These are phyloP conservation scores for Polyplosphaeria fusca DNA, from an alignment of 495 filamentous ascomycete genomes.

Conservation along the genomic window DNA sequence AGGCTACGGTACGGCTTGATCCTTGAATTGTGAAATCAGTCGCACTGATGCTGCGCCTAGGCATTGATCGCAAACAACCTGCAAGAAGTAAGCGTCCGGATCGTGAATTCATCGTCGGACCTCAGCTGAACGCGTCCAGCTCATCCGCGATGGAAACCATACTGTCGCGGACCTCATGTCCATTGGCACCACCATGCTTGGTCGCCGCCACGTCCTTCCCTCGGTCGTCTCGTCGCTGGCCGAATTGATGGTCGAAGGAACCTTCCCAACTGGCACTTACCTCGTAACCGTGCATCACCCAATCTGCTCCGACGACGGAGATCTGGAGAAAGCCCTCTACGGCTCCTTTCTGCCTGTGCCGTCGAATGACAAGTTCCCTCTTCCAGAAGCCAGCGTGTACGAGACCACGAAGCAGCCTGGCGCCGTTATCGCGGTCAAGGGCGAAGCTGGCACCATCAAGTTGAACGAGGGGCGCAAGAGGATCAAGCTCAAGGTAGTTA, in stretches of 20 bases:
- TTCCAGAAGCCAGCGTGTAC: conserved; percentile 59
- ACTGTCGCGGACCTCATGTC: conserved; percentile 90
- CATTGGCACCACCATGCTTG: conserved; percentile 86
- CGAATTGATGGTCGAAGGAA: conserved; percentile 92
- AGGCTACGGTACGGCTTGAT: conserved; percentile 75
- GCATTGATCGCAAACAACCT: conserved; percentile 87
- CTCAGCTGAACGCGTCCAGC: conserved; percentile 44
- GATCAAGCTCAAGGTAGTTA: conserved; percentile 72
- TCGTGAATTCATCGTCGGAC: background rate
- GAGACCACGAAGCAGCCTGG: conserved; percentile 69
- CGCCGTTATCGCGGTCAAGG: conserved; percentile 68
- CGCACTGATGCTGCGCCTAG: conserved; percentile 45
- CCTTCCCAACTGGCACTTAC: conserved; percentile 86
- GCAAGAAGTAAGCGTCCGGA: conserved; percentile 63
- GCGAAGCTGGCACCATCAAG: conserved; percentile 52
- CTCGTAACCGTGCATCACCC: conserved; percentile 93
- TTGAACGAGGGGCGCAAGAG: conserved; percentile 75
- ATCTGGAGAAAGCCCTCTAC: conserved; percentile 82
- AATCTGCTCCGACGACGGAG: conserved; percentile 80
- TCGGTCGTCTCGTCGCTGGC: conserved; percentile 70
- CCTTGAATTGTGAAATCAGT: too few relatives aligned
- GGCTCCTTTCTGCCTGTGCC: conserved; percentile 90
- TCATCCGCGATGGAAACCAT: conserved; percentile 95
- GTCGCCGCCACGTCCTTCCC: conserved; percentile 88
- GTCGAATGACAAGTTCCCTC: conserved; percentile 56